Evolutionary conservation across 108 stramenopile genomes (phyloP).

Genomic region (Skeletonema menzelii): DNA sequence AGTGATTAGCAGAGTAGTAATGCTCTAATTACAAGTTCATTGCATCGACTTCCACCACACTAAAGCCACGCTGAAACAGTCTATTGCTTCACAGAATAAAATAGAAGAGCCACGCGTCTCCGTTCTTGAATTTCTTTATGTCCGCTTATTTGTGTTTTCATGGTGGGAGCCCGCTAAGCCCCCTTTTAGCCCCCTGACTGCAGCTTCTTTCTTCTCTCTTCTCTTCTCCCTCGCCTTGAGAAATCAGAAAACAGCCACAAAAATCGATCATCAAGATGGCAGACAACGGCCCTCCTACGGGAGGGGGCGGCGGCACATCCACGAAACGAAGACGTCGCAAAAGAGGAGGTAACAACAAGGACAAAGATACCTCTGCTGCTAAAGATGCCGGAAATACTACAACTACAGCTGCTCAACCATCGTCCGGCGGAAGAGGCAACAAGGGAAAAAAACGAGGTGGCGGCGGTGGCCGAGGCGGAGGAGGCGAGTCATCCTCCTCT

Average conservation of each 20-base stretch:
- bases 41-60: no score
- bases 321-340: constrained; percentile 3
- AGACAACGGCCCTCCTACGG: constrained; percentile 1
- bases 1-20: no score
- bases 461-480: constrained; percentile 14
- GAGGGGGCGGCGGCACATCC: not conserved
- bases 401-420: not conserved
- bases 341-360: not conserved
- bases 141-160: no score
- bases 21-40: not conserved
- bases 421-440: constrained; percentile 5
- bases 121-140: not conserved
- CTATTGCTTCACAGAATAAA: no score
- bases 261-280: not conserved
- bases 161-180: no score
- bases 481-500: not conserved
- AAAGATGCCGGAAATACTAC: not conserved
- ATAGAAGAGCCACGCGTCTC: not conserved
- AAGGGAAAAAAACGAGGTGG: constrained; percentile 13
- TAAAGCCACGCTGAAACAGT: no score
- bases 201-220: no score
- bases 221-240: no score
- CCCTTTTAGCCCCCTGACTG: no score
- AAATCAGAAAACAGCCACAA: not conserved
- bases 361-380: not conserved